Base-by-base conservation (phyloP, 192 early-diverging fungal genomes). In the Coemansia sp. region DNA sequence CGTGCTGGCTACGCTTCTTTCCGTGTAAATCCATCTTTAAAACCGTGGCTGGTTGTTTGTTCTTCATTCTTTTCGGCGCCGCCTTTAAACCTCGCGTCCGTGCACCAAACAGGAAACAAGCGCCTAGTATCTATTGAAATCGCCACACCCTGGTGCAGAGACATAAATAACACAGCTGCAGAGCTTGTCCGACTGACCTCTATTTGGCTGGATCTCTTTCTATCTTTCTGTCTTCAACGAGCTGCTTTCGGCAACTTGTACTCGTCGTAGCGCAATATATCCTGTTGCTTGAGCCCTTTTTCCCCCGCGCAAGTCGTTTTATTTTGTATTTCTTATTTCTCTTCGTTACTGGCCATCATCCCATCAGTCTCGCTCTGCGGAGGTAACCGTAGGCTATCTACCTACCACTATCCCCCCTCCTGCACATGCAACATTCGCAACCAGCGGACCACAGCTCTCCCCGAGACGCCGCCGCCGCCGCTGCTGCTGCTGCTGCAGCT, bases 401-500 rank as follows among this genome's bases (percentile, higher is more conserved):
- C 8, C 15, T 29, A 3, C 29, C 29, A 29, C 29, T 29, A 52
- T 9, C 22, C 25, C 9, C 15, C 23, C 11, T 25, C 13, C 32
- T 57, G 34, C 55, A 57, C 55, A 57, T 57, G 55, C 55, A 35
- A 9, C 23, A 14, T 9, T 57, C 55, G 34, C 55, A 57, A 20
- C 32, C 55, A 33, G 34, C 9, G 33, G 55, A 20, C 55, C 17
- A 20, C 4, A 57, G 3, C 34, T 15, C 55, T 15, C 3, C 55
- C 0, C 29, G 17, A 11, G 34, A 57, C n/a, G 33, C 55, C 52
- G 34, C n/a, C 9, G 65, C 9, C 23, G 50, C 50, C 13, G 50
- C 22, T 29, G 0, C 50, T 19, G 34, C n/a, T 9, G 65, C 9
- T 6, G 50, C 50, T 32, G 50, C 22, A 8, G 0, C 50, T 45